Base-by-base conservation (phyloP, 2,329 filamentous ascomycete species). In the Aspergillus aculeatinus region DNA sequence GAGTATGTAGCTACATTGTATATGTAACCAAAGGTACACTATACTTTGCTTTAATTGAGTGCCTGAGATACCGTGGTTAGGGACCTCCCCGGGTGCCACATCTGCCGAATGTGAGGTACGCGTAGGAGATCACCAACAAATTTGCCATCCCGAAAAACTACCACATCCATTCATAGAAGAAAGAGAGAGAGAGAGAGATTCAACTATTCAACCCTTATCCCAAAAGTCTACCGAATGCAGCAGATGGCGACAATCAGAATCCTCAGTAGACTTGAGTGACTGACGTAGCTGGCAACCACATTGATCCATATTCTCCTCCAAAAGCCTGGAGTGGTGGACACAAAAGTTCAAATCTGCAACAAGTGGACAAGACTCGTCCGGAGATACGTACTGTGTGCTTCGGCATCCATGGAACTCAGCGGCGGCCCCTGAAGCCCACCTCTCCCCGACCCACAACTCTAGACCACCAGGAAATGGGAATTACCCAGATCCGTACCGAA, bases 371-470 rank as follows among this genome's bases (percentile, higher is more conserved):
- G 39, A 44, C 14, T 44, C n/a, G 14, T 16, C 39, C 39, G 39
- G 39, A 44, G 39, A 44, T 44, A 19, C 39, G 39, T 44, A 55
- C 53, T 29, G 52, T 48, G 52, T 33, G 47, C 25, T 44, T 44
- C 53, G 44, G 53, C 48, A 55, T 48, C 53, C 53, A 55, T 48
- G 53, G 53, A 47, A 55, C 44, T 55, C 53, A 48, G 35, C 25
- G 53, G 48, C 53, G 53, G 53, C 53, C 53, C 53, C 53, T 55
- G 53, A 55, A 55, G 53, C 51, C 27, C 51, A 19, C 35, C 42
- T 35, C 53, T 44, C 47, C 47, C 53, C 53, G 29, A 48, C 53
- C 27, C 42, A 47, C 48, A 35, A 55, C 23, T 48, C 10, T 4
- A 47, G 39, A 23, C 48, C 27, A 16, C 16, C 33, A 31, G 42